Percentiles rank a stretch among this genome's conserved stretches.
Evolutionary conservation across 768 basidiomycete genomes (phyloP).

Genomic region (Lactifluus subvellereus): DNA sequence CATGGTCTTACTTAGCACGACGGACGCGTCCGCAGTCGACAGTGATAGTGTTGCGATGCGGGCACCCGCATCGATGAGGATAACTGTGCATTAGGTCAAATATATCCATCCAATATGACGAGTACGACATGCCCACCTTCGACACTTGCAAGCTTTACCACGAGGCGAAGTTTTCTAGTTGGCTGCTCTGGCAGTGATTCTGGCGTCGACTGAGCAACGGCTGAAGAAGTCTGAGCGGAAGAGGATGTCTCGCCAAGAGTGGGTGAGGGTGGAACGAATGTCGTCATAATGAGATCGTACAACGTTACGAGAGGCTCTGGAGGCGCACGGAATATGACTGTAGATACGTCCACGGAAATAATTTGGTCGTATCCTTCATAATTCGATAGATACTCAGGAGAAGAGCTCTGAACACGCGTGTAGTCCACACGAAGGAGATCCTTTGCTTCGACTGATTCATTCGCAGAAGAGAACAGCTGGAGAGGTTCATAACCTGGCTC

Average conservation of each 20-base stretch:
- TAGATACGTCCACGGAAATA: conserved; percentile 82
- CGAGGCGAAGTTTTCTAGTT: conserved; percentile 61
- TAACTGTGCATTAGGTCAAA: conserved; percentile 42
- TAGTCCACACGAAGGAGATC: conserved; percentile 81
- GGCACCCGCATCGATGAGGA: conserved; percentile 64
- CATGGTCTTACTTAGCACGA: conserved; percentile 69
- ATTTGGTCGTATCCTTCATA: conserved; percentile 86
- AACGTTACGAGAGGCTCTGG: conserved; percentile 87
- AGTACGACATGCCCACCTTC: conserved; percentile 47
- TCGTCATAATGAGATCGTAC: conserved; percentile 97
- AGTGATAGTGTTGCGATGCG: conserved; percentile 81
- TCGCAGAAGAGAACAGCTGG: conserved; percentile 59
- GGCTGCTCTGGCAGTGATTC: conserved; percentile 9
- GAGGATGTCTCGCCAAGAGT: conserved; percentile 10
- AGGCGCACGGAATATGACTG: conserved; percentile 80
- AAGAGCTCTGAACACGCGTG: conserved; percentile 68
- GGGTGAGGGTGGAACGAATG: conserved; percentile 63
- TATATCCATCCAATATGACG: not conserved
- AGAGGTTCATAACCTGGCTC: conserved; percentile 50
- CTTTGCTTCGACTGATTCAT: conserved; percentile 38
- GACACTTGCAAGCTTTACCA: conserved; percentile 78
- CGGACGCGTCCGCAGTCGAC: conserved; percentile 81
- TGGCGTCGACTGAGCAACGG: not conserved
- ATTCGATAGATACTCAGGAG: conserved; percentile 74
- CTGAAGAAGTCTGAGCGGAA: not conserved